Percentiles rank a stretch among this genome's conserved stretches.
phyloP scores from a whole-genome alignment of 441 rosid species.

The Mallotus japonicus region DNA sequence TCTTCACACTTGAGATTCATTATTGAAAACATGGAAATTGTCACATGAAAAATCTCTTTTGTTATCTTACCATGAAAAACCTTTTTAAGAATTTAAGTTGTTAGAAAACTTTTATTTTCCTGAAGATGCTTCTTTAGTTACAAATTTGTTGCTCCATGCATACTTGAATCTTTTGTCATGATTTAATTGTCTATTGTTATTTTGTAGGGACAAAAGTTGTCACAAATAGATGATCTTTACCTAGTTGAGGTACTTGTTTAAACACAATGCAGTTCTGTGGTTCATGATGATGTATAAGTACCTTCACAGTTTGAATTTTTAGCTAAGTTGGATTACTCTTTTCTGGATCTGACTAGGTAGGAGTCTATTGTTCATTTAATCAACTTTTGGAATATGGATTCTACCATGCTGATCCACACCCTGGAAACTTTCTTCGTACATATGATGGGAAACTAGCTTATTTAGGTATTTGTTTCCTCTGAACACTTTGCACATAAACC shows the following conservation, averaged over 20 bases:
- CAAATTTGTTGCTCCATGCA: constrained; percentile 1
- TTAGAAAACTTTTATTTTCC: no score
- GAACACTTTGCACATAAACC: constrained; percentile 6
- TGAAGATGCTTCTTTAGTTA: not conserved
- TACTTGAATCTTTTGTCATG: constrained; percentile 16
- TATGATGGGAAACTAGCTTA: constrained; percentile 88
- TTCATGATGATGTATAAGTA: constrained; percentile 15
- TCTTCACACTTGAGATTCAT: not conserved
- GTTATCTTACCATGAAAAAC: not conserved
- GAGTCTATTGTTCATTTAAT: constrained; percentile 95
- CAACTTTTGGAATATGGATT: constrained; percentile 93
- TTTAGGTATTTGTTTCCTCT: constrained; percentile 50
- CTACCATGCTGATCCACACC: constrained; percentile 99
- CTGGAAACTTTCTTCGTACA: constrained; percentile 93
- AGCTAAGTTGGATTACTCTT: constrained; percentile 17
- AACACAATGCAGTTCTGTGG: constrained; percentile 18
- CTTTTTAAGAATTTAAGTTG: no score
- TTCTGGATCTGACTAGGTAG: constrained; percentile 54
- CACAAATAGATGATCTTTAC: constrained; percentile 79
- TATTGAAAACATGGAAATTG: not conserved
- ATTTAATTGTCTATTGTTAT: constrained; percentile 4
- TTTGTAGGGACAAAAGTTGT: constrained; percentile 77
- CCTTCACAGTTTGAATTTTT: not conserved
- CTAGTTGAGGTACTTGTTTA: constrained; percentile 58
- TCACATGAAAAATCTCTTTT: no score